Evolutionary conservation across 495 filamentous ascomycete genomes (phyloP), one percentile per base, ranked within the genome.

Genomic region (Clohesyomyces aquaticus): DNA sequence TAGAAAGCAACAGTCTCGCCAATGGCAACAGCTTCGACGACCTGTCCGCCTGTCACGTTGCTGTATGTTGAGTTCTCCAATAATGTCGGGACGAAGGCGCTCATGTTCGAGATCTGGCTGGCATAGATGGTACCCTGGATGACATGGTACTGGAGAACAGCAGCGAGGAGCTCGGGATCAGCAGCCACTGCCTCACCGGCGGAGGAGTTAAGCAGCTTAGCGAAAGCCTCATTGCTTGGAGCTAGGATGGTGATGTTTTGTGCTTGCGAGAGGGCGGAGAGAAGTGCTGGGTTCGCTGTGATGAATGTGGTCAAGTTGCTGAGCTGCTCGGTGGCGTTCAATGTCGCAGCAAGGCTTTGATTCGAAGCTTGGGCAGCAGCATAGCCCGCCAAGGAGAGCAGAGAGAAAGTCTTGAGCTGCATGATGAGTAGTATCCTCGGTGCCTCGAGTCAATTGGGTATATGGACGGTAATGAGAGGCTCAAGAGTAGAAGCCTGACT

Each of bases 81-180:
- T 29, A 83, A 61, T 0, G 85, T 88, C 4, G 80, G 82, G 16
- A 85, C 69, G 64, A 87, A 87, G 2, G 66, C 64, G 0, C 80
- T 76, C 11, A 74, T 78, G 19, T 76, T 71, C 8, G 65, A 72
- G 53, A 80, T 77, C 22, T 76, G 69, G 0, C 76, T 69, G 14
- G 75, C 76, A 43, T 38, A 38, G 54, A 80, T 78, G 2, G 74
- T 77, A 4, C 87, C 87, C 49, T 82, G 79, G 16, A 91, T 74
- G 47, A 90, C 79, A 72, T 91, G 88, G 70, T 91, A 91, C 55
- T 70, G 70, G 21, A 91, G 73, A 23, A 89, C 68, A 19, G 83
- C 82, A 21, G 71, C 12, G 21, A 77, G 50, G 16, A 68, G 66
- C 10, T 69, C 72, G 2, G 77, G 63, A 48, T 83, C 73, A 3